These are phyloP conservation scores for Termitomyces sp. DNA, from an alignment of 768 basidiomycete species.

Conservation along the genomic window DNA sequence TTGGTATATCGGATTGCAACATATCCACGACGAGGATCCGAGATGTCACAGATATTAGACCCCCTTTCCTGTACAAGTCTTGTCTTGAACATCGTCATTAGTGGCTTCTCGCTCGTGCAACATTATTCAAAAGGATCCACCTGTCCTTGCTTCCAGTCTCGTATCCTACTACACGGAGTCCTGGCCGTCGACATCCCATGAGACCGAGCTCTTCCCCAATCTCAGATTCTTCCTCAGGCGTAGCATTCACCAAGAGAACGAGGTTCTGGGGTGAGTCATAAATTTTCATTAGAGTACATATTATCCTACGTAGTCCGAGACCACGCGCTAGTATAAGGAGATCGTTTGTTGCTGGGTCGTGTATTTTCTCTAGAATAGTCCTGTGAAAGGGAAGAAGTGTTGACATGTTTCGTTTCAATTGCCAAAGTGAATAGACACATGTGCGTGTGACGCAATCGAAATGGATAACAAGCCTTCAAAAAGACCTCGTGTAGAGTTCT, in stretches of 20 bases:
- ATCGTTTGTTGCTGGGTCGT: constrained; percentile 73
- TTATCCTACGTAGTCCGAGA: constrained; percentile 77
- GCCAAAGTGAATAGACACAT: neutral
- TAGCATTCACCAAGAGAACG: constrained; percentile 80
- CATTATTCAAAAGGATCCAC: constrained; percentile 37
- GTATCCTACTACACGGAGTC: constrained; percentile 77
- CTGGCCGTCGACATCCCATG: constrained; percentile 87
- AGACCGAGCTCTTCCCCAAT: constrained; percentile 92
- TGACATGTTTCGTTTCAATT: constrained; percentile 32
- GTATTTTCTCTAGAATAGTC: constrained; percentile 61
- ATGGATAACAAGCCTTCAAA: neutral
- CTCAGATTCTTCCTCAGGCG: constrained; percentile 83
- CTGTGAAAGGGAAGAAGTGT: constrained; percentile 65
- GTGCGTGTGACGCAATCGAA: neutral
- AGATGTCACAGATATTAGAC: constrained; percentile 88
- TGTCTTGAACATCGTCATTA: constrained; percentile 47
- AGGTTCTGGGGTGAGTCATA: constrained; percentile 86
- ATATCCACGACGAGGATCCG: constrained; percentile 95
- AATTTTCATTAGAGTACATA: constrained; percentile 88
- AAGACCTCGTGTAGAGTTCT: neutral
- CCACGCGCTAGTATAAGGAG: constrained; percentile 84
- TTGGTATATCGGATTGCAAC: constrained; percentile 83
- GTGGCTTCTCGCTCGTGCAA: neutral
- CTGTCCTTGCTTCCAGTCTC: constrained; percentile 79
- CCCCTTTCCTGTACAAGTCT: constrained; percentile 82